Evolutionary conservation across 2,329 filamentous ascomycete species (phyloP), one percentile per base, ranked within the genome.

Genomic region (Calonectria ilicicola): DNA sequence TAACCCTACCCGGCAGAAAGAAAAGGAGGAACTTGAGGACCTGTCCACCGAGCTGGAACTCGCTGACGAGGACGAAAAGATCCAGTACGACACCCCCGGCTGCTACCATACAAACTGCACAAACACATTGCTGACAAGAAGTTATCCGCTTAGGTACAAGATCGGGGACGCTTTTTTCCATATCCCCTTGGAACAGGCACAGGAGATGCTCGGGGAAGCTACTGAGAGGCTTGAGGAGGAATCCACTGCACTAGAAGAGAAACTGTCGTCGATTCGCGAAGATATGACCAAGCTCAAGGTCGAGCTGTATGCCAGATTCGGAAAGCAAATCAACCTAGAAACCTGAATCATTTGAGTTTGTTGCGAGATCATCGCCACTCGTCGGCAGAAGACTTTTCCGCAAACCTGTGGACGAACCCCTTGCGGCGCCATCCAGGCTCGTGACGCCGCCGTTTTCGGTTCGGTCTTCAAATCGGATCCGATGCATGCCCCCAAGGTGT

Each of bases 1-100:
- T 80, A 67, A 80, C 81, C 73, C 67, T 58, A 69, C 53, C 17
- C 19, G 77, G 67, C 81, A 98, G 96, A 98, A 98, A 87, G 96
- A 98, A 84, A 98, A 98, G 86, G 97, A 99, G 85, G 97, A 98
- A 82, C 91, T 98, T 4, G 96, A 98, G 82, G 97, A 99, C 84
- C 90, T 99, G 67, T 93, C 93, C 2, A 94, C 90, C 67, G 97
- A 99, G 84, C 89, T 99, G 58, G 97, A 99, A 85, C 91, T 99
- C 21, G 95, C 95, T 65, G 96, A 98, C 83, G 97, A 99, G 83
- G 96, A 98, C 79, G 95, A 98, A 66, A 92, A 94, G 81, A 92
- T 99, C 26, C 96, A 95, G 94, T 98, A 89, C 83, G 93, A 86
- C 32, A 86, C 19, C 2, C 42, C 29, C 40, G 32, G n/a, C 19